Conservation (phyloP, 108 stramenopile species). For the Mediolabrus comicus region DNA sequence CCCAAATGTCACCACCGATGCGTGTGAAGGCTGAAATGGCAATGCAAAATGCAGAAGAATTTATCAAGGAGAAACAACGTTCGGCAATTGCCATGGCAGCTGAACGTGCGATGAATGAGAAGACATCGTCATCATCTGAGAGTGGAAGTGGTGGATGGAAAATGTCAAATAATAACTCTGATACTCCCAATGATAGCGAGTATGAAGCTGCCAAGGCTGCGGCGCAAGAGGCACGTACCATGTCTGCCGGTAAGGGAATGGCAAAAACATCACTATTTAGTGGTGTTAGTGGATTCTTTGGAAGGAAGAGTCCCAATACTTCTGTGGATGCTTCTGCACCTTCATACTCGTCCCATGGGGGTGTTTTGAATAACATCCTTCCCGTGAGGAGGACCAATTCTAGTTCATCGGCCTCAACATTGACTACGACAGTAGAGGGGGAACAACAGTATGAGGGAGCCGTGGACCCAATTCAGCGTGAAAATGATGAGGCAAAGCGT, state of each 20-base stretch:
- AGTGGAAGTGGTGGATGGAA: not conserved
- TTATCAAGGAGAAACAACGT: slow-evolving; percentile 41
- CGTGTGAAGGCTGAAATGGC: slow-evolving; percentile 36
- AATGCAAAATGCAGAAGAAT: slow-evolving; percentile 30
- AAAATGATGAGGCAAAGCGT: not conserved
- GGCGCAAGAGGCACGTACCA: slow-evolving; percentile 33
- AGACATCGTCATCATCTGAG: not conserved
- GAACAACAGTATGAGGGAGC: not conserved
- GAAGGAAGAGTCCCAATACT: not conserved
- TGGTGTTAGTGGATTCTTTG: slow-evolving; percentile 2
- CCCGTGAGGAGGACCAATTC: not conserved
- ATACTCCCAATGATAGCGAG: slow-evolving; percentile 20
- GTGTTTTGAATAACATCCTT: slow-evolving; percentile 10
- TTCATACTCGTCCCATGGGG: slow-evolving; percentile 40
- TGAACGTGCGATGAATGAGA: slow-evolving; percentile 31
- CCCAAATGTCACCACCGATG: slow-evolving; percentile 20
- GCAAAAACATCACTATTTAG: slow-evolving; percentile 22
- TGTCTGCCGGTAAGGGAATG: slow-evolving; percentile 7
- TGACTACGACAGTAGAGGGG: slow-evolving; percentile 14
- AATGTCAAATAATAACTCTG: not conserved
- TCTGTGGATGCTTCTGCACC: slow-evolving; percentile 4
- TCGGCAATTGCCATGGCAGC: slow-evolving; percentile 39
- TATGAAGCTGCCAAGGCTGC: slow-evolving; percentile 47
- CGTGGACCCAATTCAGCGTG: not conserved
- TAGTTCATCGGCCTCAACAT: not conserved